Evolutionary conservation across 495 filamentous ascomycete genomes (phyloP), one percentile per base, ranked within the genome.

Genomic region (Delitschia confertaspora): DNA sequence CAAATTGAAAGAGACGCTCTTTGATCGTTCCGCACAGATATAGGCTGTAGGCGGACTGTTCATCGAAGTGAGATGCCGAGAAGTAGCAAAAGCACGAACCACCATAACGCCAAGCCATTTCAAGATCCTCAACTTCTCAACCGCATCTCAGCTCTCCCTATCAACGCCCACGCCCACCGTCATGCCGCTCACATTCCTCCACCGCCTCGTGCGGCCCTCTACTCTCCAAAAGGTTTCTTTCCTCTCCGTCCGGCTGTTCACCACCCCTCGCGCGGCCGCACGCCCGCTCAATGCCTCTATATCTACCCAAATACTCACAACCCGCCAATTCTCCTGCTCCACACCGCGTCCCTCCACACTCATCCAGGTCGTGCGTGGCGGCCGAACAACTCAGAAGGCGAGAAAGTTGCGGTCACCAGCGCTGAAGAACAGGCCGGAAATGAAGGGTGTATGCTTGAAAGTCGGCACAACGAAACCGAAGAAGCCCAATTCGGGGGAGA

Each of bases 401-500:
- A 86, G 91, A 42, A 86, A 93, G 57, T 69, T 79, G 48, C 74
- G 82, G 31, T 95, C 89, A 2, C 91, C 91, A 0, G 91, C 88
- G 3, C 73, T 98, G 38, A 74, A 72, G 47, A 62, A 78, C 17
- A 73, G 82, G 17, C 85, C 91, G 9, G 74, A 80, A 60, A 76
- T 94, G 70, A 96, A 96, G 66, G 91, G 87, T 48, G 91, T 98
- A 18, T 96, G 93, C 64, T 65, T 96, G 43, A 86, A 88, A 60
- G 93, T 95, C 44, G 80, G 79, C 59, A 80, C 86, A 53, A 88
- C 83, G 56, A 88, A 88, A 60, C 91, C 91, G 17, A 96, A 98
- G 79, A 98, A 98, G 67, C 91, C 91, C 32, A 98, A 98, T 62
- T 98, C 91, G 13, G 93, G 84, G 22, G 85, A 94, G 67, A 67